Evolutionary conservation across 495 filamentous ascomycete species (phyloP).

Genomic region (Cercophora newfieldiana): DNA sequence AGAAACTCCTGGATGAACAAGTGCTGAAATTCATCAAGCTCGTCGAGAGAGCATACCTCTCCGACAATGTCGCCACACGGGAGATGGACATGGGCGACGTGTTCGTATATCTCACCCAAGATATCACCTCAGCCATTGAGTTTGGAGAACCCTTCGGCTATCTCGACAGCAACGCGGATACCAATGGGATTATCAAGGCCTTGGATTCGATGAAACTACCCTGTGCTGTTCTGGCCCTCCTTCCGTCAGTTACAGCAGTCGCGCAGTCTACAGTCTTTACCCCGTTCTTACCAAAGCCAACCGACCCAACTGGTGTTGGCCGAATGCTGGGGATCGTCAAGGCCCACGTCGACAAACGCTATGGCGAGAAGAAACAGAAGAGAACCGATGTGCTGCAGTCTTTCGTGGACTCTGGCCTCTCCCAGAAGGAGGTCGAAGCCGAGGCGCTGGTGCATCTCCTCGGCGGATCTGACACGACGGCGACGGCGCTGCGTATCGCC

Average conservation of each 20-base stretch:
- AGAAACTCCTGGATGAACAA: conserved; percentile 16
- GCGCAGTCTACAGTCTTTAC: neutral
- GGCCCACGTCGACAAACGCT: conserved; percentile 16
- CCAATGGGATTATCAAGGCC: conserved; percentile 23
- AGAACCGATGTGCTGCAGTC: conserved; percentile 18
- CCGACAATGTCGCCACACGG: conserved; percentile 7
- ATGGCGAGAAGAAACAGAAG: conserved; percentile 4
- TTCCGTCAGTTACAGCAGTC: neutral
- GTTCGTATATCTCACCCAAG: conserved; percentile 40
- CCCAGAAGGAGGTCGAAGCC: conserved; percentile 20
- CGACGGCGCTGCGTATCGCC: conserved; percentile 49
- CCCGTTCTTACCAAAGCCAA: conserved; percentile 8
- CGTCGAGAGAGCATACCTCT: conserved; percentile 23
- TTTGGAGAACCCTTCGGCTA: conserved; percentile 43
- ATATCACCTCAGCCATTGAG: conserved; percentile 41
- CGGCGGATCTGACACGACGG: conserved; percentile 56
- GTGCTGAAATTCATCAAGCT: conserved; percentile 19
- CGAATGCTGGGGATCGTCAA: conserved; percentile 12
- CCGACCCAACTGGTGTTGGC: conserved; percentile 3
- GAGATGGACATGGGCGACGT: conserved; percentile 40
- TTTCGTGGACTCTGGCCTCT: conserved; percentile 20
- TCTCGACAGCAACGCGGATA: conserved; percentile 41
- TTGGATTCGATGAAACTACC: conserved; percentile 14
- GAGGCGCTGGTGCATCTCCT: conserved; percentile 38
- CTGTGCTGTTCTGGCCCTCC: neutral